These are phyloP conservation scores for Mucor saturninus DNA, from an alignment of 371 early-diverging fungal species.

Conservation along the genomic window DNA sequence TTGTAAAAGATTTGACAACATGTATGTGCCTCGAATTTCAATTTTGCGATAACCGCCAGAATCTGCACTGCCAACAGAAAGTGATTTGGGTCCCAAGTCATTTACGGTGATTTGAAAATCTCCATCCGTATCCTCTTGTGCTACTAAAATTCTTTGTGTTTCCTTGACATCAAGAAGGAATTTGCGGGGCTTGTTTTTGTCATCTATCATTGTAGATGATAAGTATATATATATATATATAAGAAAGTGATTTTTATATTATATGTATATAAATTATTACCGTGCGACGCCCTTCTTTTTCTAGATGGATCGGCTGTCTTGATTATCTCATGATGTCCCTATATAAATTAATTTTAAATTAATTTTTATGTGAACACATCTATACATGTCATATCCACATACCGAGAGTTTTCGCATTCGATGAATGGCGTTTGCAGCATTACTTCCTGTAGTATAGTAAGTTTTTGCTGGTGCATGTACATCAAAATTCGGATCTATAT, in stretches of 20 bases:
- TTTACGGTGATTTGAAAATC: conserved; percentile 91
- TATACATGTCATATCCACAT: conserved; percentile 1
- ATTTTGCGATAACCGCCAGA: conserved; percentile 81
- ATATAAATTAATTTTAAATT: not conserved
- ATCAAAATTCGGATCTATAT: conserved; percentile 5
- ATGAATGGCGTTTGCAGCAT: conserved; percentile 20
- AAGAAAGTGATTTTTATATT: not conserved
- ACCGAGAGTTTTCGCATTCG: conserved; percentile 26
- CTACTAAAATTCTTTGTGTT: conserved; percentile 75
- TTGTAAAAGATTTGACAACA: conserved; percentile 90
- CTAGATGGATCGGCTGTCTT: conserved; percentile 7
- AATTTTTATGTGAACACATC: not conserved
- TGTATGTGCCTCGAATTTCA: conserved; percentile 90
- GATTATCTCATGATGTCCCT: conserved; percentile 50
- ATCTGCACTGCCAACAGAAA: conserved; percentile 81
- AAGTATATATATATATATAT: not conserved
- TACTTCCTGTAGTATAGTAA: conserved; percentile 36
- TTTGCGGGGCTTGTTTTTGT: conserved; percentile 65
- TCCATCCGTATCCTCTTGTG: conserved; percentile 92
- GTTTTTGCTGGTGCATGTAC: conserved; percentile 38
- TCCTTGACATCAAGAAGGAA: conserved; percentile 83
- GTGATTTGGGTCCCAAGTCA: conserved; percentile 87
- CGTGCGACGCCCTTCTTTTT: conserved; percentile 31
- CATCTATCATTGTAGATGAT: conserved; percentile 49
- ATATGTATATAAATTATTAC: conserved; percentile 7